These are phyloP conservation scores for Pseudogymnoascus verrucosus DNA, from an alignment of 2,329 filamentous ascomycete genomes.

Conservation along the genomic window DNA sequence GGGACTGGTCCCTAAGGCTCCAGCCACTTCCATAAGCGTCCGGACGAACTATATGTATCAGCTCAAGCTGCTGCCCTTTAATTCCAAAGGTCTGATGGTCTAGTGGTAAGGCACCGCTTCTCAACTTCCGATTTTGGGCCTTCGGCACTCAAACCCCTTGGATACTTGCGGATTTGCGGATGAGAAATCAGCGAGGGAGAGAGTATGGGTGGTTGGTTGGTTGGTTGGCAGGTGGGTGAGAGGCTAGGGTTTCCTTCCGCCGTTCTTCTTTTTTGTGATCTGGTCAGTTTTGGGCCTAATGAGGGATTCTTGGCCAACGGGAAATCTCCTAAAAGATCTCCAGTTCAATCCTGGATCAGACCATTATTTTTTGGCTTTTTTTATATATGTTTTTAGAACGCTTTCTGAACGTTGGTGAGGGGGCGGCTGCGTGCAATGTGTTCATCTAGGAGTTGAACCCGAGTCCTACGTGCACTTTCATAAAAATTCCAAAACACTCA, in stretches of 20 bases:
- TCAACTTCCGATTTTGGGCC: slow-evolving; percentile 7
- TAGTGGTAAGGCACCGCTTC: not conserved
- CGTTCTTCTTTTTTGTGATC: no score
- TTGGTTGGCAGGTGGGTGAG: no score
- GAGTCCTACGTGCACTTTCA: not conserved
- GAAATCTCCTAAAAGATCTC: not conserved
- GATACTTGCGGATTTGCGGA: not conserved
- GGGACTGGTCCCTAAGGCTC: not conserved
- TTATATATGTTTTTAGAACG: not conserved
- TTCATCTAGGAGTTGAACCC: not conserved
- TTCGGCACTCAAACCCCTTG: not conserved
- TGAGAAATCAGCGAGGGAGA: not conserved
- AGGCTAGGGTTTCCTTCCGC: no score
- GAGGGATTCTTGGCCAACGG: no score
- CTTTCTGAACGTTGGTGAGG: not conserved
- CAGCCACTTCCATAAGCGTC: not conserved
- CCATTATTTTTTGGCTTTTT: not conserved
- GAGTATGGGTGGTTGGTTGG: no score
- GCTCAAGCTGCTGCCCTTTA: not conserved
- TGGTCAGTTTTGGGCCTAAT: no score
- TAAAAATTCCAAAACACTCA: not conserved
- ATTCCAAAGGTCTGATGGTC: not conserved
- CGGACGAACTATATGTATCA: not conserved
- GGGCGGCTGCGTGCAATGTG: not conserved
- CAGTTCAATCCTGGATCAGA: not conserved